phyloP scores from a whole-genome alignment of 1,284 basidiomycete species.

The Prillingera fragicola region DNA sequence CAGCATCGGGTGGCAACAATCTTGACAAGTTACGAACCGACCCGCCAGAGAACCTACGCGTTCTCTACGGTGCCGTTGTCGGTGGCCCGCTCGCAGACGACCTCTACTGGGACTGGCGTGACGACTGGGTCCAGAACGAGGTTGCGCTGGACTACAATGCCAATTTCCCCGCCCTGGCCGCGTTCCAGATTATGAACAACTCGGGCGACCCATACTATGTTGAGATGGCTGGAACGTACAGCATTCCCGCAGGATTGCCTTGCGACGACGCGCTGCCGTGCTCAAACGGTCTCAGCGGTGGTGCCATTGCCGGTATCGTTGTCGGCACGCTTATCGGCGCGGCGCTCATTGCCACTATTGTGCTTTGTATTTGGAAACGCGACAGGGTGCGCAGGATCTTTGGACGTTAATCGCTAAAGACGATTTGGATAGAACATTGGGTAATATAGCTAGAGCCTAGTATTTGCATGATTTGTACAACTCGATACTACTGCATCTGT shows the following conservation, averaged over 20 bases:
- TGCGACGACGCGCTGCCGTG: constrained; percentile 69
- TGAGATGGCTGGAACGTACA: constrained; percentile 61
- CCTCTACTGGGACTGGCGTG: constrained; percentile 73
- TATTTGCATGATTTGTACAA: too few relatives aligned
- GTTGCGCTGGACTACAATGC: constrained; percentile 62
- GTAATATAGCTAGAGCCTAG: too few relatives aligned
- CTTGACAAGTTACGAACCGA: constrained; percentile 63
- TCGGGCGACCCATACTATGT: constrained; percentile 72
- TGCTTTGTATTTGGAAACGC: too few relatives aligned
- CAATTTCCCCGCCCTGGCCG: constrained; percentile 72
- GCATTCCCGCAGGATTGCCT: constrained; percentile 61
- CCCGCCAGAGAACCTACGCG: constrained; percentile 64
- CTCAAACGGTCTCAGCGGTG: constrained; percentile 53
- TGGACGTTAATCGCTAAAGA: too few relatives aligned
- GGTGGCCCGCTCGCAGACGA: constrained; percentile 77
- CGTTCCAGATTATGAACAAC: constrained; percentile 47
- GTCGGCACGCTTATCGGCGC: constrained; percentile 63
- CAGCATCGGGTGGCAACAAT: constrained; percentile 70
- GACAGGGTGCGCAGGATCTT: too few relatives aligned
- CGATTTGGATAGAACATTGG: too few relatives aligned
- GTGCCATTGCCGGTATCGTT: constrained; percentile 58
- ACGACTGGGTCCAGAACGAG: constrained; percentile 47
- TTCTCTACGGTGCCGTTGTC: constrained; percentile 78
- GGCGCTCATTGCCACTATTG: background rate
- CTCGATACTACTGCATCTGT: too few relatives aligned